Conservation (phyloP, 768 basidiomycete genomes). For the Termitomyces sp. region DNA sequence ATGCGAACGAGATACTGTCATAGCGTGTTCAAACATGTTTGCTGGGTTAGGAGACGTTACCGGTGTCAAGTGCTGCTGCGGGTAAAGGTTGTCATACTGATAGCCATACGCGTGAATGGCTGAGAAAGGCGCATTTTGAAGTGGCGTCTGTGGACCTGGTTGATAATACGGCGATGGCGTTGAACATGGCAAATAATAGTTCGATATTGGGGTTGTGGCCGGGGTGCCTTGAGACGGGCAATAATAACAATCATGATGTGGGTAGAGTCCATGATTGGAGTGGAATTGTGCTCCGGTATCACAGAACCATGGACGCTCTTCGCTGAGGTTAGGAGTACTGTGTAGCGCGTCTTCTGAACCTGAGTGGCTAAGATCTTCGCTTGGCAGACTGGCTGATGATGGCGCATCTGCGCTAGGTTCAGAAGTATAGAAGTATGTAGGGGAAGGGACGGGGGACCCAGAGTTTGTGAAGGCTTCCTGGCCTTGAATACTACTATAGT, state of each 20-base stretch:
- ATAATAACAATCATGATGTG: constrained; percentile 21
- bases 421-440: constrained; percentile 29
- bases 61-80: constrained; percentile 7
- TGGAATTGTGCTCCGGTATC: constrained; percentile 13
- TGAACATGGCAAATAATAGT: constrained; percentile 11
- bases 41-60: constrained; percentile 6
- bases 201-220: neutral
- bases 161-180: constrained; percentile 15
- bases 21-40: constrained; percentile 22
- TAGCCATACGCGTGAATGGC: constrained; percentile 10
- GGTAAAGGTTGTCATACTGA: constrained; percentile 13
- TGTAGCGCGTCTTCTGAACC: constrained; percentile 28
- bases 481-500: constrained; percentile 19
- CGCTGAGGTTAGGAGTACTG: constrained; percentile 22
- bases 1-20: constrained; percentile 9
- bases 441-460: constrained; percentile 20
- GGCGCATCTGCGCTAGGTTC: constrained; percentile 22
- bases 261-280: constrained; percentile 5
- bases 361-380: neutral
- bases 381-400: constrained; percentile 19
- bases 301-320: constrained; percentile 4
- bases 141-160: constrained; percentile 1
- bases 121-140: constrained; percentile 1
- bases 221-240: constrained; percentile 23
- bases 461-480: constrained; percentile 16